Evolutionary conservation across 768 basidiomycete genomes (phyloP), one percentile per base, ranked within the genome.

Genomic region (Lentinula guzmanii): DNA sequence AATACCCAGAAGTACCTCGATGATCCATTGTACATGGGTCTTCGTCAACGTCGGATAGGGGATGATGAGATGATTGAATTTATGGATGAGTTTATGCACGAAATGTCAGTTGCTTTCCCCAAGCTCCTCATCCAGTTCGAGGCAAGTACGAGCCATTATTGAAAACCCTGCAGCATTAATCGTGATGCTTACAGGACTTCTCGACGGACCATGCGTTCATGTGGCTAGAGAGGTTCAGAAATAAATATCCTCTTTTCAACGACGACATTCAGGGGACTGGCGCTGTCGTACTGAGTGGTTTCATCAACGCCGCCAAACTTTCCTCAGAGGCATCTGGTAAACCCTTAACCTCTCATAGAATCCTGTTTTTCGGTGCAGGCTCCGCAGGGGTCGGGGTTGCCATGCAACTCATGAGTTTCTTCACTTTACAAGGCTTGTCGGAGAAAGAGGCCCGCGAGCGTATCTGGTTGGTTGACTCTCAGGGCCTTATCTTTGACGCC

Each of bases 361-460:
- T 97, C 68, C 83, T 96, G 48, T 96, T 98, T 81, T 88, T 93
- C 61, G 95, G 95, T n/a, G 93, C 95, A 4, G 95, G 95, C 4
- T 90, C 88, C 33, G 92, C 93, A 2, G 95, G 93, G 63, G 91
- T 97, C 56, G 95, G 95, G 52, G 95, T 98, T 52, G 95, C 89
- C 61, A 86, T 84, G 76, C 93, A 96, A 71, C 77, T 93, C 53
- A 85, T 88, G 79, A 91, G 89, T 72, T 96, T 95, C 82, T 94
- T 95, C 80, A 91, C 83, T 45, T 74, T 92, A 65, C 75, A 82
- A 48, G 88, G 89, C 11, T 64, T 90, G 70, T 76, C 74, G n/a
- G 85, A 83, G 65, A 82, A 89, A 62, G 86, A 90, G 64, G 90
- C 90, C 6, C 82, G 75, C 66, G 75, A 77, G 53, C 76, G 82